A percentile compares a stretch with the other conserved stretches of the same genome.
Evolutionary conservation across 2,329 filamentous ascomycete species (phyloP).

Genomic region (Davidsoniella neocaledoniae): DNA sequence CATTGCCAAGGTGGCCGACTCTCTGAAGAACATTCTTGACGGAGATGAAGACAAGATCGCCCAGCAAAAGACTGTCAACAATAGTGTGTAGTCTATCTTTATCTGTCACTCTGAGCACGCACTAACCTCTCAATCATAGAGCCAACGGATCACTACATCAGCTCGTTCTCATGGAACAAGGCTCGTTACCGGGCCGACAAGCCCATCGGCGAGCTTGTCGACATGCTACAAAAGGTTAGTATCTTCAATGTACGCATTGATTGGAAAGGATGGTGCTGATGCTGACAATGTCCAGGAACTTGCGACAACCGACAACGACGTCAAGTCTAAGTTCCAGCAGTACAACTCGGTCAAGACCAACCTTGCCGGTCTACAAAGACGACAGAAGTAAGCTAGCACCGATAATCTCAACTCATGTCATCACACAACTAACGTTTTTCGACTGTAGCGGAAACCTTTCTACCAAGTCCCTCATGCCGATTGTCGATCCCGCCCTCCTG

Average conservation of each 20-base stretch:
- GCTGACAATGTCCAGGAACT: conserved; percentile 45
- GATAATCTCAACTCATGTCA: not conserved
- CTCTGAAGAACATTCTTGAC: conserved; percentile 65
- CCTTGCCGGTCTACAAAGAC: conserved; percentile 64
- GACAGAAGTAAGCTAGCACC: conserved; percentile 53
- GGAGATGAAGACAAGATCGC: conserved; percentile 68
- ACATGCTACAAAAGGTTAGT: conserved; percentile 67
- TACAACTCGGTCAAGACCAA: conserved; percentile 85
- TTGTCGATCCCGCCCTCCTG: conserved; percentile 65
- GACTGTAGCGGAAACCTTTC: conserved; percentile 64
- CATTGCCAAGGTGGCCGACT: conserved; percentile 76
- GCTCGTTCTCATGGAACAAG: conserved; percentile 89
- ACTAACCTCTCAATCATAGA: conserved; percentile 33
- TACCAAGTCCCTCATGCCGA: conserved; percentile 80
- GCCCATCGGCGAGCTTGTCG: conserved; percentile 70
- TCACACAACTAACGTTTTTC: conserved; percentile 9
- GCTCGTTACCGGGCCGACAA: conserved; percentile 93
- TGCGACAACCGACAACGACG: conserved; percentile 82
- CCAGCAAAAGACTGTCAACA: conserved; percentile 84
- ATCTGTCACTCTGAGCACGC: not conserved
- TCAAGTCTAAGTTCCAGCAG: conserved; percentile 85
- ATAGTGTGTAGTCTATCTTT: conserved; percentile 45
- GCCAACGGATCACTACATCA: conserved; percentile 86
- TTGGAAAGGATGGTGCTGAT: not conserved
- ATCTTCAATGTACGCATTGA: not conserved